Conservation (phyloP, 345 rosid species). For the Eucalyptus curtisii region DNA sequence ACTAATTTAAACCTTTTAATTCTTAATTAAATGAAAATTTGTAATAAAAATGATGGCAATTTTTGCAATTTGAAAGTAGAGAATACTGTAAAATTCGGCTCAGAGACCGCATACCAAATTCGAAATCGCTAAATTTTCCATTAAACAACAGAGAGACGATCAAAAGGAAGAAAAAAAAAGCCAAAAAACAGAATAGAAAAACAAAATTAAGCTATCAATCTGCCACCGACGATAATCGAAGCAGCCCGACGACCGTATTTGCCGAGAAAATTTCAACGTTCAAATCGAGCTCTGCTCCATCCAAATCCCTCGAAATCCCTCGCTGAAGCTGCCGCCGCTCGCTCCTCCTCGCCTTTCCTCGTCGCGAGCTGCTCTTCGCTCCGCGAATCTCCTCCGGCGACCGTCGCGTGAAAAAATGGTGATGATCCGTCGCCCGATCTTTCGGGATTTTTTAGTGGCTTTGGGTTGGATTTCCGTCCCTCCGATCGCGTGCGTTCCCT, state of each 20-base stretch:
- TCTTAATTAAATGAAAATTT: too few relatives aligned
- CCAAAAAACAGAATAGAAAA: accelerated
- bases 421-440: not conserved
- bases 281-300: not conserved
- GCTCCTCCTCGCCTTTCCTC: not conserved
- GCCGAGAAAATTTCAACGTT: not conserved
- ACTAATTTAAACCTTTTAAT: not conserved
- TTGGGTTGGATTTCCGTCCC: not conserved
- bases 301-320: not conserved
- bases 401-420: not conserved
- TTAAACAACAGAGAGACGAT: not conserved
- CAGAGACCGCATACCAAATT: not conserved
- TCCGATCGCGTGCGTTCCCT: not conserved
- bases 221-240: not conserved
- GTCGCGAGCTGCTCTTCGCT: not conserved
- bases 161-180: not conserved
- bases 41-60: accelerated
- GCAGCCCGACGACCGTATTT: not conserved
- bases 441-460: not conserved
- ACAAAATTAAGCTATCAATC: not conserved
- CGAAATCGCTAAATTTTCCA: not conserved
- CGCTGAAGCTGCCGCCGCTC: not conserved
- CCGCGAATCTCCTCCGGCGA: not conserved
- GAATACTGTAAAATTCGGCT: too few relatives aligned
- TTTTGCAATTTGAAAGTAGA: not conserved